These are phyloP conservation scores for Wallacemonas sp. DNA, from an alignment of 208 protist species.

Conservation along the genomic window DNA sequence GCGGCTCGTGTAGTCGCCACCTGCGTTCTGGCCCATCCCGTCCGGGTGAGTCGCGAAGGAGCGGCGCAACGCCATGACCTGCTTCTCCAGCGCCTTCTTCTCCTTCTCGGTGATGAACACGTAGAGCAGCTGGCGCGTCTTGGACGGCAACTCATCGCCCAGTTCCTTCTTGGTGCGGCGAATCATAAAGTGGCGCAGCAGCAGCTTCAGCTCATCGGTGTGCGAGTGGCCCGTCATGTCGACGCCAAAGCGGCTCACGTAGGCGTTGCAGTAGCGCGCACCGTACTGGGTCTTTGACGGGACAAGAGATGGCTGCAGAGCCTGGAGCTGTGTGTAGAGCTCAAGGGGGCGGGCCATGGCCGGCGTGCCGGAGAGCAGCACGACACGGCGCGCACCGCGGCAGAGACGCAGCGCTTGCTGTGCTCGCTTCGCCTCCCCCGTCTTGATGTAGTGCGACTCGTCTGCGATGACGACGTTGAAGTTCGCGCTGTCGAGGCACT, in stretches of 20 bases:
- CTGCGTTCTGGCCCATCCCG: slow-evolving; percentile 8
- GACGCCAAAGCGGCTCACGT: slow-evolving; percentile 71
- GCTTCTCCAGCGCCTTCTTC: slow-evolving; percentile 80
- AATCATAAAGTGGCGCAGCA: slow-evolving; percentile 93
- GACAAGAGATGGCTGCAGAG: slow-evolving; percentile 55
- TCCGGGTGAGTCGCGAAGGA: slow-evolving; percentile 29
- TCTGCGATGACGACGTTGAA: slow-evolving; percentile 94
- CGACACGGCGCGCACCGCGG: slow-evolving; percentile 53
- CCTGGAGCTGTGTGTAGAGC: slow-evolving; percentile 93
- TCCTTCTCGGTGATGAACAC: slow-evolving; percentile 82
- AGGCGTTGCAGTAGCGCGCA: slow-evolving; percentile 93
- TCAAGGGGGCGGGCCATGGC: slow-evolving; percentile 94
- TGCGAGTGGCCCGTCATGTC: slow-evolving; percentile 81
- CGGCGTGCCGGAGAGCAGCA: slow-evolving; percentile 95
- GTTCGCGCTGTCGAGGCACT: slow-evolving; percentile 51
- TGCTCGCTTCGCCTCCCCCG: slow-evolving; percentile 76
- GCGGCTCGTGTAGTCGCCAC: slow-evolving; percentile 22
- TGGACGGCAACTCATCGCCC: slow-evolving; percentile 84
- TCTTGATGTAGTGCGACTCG: slow-evolving; percentile 97
- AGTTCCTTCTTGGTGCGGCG: slow-evolving; percentile 93
- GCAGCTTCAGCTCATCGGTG: slow-evolving; percentile 90
- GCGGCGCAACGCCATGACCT: slow-evolving; percentile 60
- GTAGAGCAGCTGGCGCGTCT: slow-evolving; percentile 86
- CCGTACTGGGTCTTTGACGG: slow-evolving; percentile 84
- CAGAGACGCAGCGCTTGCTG: slow-evolving; percentile 82